Percentiles rank a stretch among this genome's conserved stretches.
phyloP scores from a whole-genome alignment of 805 yeast species.

The Candida chauliodis region DNA sequence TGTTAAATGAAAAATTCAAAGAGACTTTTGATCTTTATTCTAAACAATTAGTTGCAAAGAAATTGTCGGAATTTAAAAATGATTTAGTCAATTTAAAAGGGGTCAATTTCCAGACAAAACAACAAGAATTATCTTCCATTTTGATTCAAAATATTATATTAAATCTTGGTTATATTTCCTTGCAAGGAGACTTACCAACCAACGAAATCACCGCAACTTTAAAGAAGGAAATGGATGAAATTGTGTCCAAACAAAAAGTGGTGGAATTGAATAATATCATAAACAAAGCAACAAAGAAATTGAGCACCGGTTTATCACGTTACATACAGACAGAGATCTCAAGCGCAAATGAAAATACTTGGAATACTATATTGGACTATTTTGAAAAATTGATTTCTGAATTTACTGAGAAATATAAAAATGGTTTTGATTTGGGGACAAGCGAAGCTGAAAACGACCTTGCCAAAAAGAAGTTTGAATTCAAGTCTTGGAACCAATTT shows the following conservation, averaged over 20 bases:
- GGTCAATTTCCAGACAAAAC: conserved; percentile 7
- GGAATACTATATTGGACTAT: conserved; percentile 54
- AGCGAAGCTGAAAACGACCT: conserved; percentile 36
- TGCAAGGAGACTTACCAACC: conserved; percentile 27
- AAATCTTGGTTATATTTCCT: conserved; percentile 18
- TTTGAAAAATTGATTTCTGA: conserved; percentile 29
- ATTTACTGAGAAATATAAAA: conserved; percentile 12
- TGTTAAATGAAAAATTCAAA: conserved; percentile 27
- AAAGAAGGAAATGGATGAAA: conserved; percentile 35
- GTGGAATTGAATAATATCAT: conserved; percentile 31
- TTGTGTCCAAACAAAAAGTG: conserved; percentile 35
- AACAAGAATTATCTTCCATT: conserved; percentile 7
- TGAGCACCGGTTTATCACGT: conserved; percentile 47
- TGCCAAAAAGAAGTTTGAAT: conserved; percentile 43
- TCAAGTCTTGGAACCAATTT: conserved; percentile 64
- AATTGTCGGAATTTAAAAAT: conserved; percentile 13
- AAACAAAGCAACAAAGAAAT: conserved; percentile 43
- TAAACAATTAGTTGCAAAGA: conserved; percentile 14
- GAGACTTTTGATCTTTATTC: conserved; percentile 36
- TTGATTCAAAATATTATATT: background rate
- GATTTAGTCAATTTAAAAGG: conserved; percentile 12
- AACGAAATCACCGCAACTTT: conserved; percentile 14
- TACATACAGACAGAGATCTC: conserved; percentile 45
- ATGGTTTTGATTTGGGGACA: conserved; percentile 60
- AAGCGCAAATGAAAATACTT: conserved; percentile 48